A percentile compares a stretch with the other conserved stretches of the same genome.
Evolutionary conservation across 2,329 filamentous ascomycete species (phyloP).

Genomic region (Bipolaris gigantea): DNA sequence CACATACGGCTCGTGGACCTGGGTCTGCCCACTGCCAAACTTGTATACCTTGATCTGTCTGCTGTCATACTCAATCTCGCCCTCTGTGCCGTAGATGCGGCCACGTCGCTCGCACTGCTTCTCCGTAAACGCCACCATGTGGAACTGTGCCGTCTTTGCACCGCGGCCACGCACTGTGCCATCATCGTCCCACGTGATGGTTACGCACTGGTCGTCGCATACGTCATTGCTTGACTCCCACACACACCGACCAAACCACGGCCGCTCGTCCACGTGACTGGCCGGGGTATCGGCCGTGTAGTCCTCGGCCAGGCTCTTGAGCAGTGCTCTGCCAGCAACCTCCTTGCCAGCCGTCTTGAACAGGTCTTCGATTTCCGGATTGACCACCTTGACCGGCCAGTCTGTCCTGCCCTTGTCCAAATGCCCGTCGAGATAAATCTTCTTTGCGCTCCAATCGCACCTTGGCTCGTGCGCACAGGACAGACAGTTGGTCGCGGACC

Average conservation of each 20-base stretch:
- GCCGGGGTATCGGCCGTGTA: conserved; percentile 59
- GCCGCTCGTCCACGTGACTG: conserved; percentile 52
- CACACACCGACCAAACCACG: conserved; percentile 92
- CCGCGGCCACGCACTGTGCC: conserved; percentile 48
- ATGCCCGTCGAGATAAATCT: conserved; percentile 74
- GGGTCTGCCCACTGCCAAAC: conserved; percentile 63
- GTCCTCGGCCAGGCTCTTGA: conserved; percentile 56
- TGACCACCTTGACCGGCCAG: conserved; percentile 89
- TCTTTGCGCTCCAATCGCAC: conserved; percentile 84
- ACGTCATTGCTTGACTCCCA: conserved; percentile 93
- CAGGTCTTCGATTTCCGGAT: conserved; percentile 86
- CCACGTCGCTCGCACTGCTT: conserved; percentile 85
- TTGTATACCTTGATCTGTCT: conserved; percentile 73
- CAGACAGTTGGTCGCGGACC: conserved; percentile 81
- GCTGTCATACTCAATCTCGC: conserved; percentile 86
- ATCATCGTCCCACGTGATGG: conserved; percentile 80
- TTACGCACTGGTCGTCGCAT: conserved; percentile 88
- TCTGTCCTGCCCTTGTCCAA: conserved; percentile 67
- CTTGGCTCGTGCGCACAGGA: conserved; percentile 72
- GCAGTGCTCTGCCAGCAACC: conserved; percentile 56
- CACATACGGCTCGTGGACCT: conserved; percentile 62
- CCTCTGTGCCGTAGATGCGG: conserved; percentile 80
- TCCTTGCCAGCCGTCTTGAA: conserved; percentile 50
- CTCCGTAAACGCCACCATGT: conserved; percentile 91
- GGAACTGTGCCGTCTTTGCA: conserved; percentile 84